phyloP scores from a whole-genome alignment of 768 basidiomycete species.

The Lepiota venenata region DNA sequence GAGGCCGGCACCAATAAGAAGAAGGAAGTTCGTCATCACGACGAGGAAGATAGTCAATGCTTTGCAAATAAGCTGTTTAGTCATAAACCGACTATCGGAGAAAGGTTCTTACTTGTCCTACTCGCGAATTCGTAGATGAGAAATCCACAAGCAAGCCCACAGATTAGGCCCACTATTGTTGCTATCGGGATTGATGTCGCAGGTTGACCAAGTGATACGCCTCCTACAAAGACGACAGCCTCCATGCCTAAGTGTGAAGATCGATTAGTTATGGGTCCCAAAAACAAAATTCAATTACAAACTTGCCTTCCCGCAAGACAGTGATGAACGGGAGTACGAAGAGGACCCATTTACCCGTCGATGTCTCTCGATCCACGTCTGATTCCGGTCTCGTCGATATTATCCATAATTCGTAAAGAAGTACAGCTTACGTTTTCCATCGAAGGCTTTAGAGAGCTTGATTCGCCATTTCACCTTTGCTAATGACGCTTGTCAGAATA shows the following conservation, averaged over 20 bases:
- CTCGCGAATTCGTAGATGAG: constrained; percentile 80
- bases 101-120: constrained; percentile 51
- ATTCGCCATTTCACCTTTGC: constrained; percentile 93
- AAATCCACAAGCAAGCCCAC: constrained; percentile 71
- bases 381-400: neutral
- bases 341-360: constrained; percentile 77
- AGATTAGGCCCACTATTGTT: constrained; percentile 79
- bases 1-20: constrained; percentile 93
- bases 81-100: neutral
- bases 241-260: constrained; percentile 56
- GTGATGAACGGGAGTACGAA: constrained; percentile 91
- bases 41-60: constrained; percentile 87
- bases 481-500: constrained; percentile 13
- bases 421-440: constrained; percentile 42
- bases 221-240: constrained; percentile 91
- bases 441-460: constrained; percentile 82
- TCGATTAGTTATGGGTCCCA: neutral
- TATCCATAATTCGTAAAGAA: neutral
- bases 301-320: constrained; percentile 82
- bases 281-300: too few species aligned
- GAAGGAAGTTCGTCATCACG: constrained; percentile 86
- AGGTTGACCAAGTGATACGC: constrained; percentile 81
- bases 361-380: constrained; percentile 47
- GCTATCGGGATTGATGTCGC: constrained; percentile 89
- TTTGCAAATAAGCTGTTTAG: constrained; percentile 17